Percentiles rank a stretch among this genome's conserved stretches.
Conservation (phyloP, 257 asterid species). For the Penstemon barbatus region DNA sequence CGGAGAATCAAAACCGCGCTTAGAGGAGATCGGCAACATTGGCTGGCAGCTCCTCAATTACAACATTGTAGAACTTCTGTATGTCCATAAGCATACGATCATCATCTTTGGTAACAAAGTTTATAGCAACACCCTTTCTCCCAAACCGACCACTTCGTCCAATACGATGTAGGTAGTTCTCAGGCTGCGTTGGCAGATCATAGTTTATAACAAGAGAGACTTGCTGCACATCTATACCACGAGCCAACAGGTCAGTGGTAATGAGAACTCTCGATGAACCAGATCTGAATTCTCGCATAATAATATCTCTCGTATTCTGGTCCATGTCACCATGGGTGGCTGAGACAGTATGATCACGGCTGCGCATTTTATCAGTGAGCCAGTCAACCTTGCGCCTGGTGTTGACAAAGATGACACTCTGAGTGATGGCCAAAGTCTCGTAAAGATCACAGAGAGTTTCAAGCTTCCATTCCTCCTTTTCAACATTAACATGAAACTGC, state of each 20-base stretch:
- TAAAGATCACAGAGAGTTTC: constrained; percentile 62
- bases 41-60: constrained; percentile 79
- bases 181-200: constrained; percentile 83
- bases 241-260: constrained; percentile 78
- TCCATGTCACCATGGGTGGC: constrained; percentile 68
- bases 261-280: constrained; percentile 79
- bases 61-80: constrained; percentile 72
- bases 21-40: constrained; percentile 77
- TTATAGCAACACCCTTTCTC: constrained; percentile 88
- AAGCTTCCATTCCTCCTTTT: constrained; percentile 54
- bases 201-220: constrained; percentile 80
- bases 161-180: constrained; percentile 79
- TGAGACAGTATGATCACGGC: constrained; percentile 58
- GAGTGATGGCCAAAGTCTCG: constrained; percentile 60
- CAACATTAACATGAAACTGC: constrained; percentile 53
- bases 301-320: constrained; percentile 59
- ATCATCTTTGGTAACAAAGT: constrained; percentile 76
- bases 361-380: constrained; percentile 60
- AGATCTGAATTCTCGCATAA: constrained; percentile 58
- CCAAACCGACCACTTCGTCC: constrained; percentile 90
- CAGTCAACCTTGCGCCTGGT: constrained; percentile 64
- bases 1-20: constrained; percentile 37
- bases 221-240: constrained; percentile 84
- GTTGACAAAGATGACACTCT: constrained; percentile 59
- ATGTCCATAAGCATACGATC: constrained; percentile 75